Evolutionary conservation across 1,284 basidiomycete genomes (phyloP).

Genomic region (Coniferiporia sulphurascens): DNA sequence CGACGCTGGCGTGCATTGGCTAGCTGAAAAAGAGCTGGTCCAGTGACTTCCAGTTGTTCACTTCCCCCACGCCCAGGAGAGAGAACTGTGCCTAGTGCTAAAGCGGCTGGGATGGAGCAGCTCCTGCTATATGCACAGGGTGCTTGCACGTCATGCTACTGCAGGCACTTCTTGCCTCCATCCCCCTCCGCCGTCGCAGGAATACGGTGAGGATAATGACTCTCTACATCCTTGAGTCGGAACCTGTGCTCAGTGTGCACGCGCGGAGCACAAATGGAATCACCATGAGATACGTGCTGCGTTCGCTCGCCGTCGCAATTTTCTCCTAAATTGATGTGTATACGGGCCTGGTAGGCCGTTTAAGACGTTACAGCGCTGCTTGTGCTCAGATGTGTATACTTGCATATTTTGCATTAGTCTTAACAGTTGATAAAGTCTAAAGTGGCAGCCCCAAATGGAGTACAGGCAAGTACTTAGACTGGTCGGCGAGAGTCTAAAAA

Average conservation of each 20-base stretch:
- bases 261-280: conserved; percentile 67
- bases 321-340: neutral
- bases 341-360: neutral
- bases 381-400: too few species aligned
- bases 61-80: conserved; percentile 58
- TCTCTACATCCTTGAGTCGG: conserved; percentile 69
- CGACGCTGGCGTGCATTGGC: conserved; percentile 82
- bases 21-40: conserved; percentile 23
- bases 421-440: too few species aligned
- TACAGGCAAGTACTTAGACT: too few species aligned
- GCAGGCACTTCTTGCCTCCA: conserved; percentile 8
- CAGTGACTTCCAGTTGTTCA: neutral
- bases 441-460: too few species aligned
- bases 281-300: conserved; percentile 65
- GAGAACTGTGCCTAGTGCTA: conserved; percentile 90
- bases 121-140: conserved; percentile 90
- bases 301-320: neutral
- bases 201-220: conserved; percentile 81
- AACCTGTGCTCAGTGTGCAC: conserved; percentile 78
- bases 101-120: conserved; percentile 84
- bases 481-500: too few species aligned
- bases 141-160: conserved; percentile 38
- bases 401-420: too few species aligned
- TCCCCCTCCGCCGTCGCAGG: conserved; percentile 35
- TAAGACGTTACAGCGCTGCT: too few species aligned